Base-by-base conservation (phyloP, 2,329 filamentous ascomycete species). In the Aspergillus sergii region DNA sequence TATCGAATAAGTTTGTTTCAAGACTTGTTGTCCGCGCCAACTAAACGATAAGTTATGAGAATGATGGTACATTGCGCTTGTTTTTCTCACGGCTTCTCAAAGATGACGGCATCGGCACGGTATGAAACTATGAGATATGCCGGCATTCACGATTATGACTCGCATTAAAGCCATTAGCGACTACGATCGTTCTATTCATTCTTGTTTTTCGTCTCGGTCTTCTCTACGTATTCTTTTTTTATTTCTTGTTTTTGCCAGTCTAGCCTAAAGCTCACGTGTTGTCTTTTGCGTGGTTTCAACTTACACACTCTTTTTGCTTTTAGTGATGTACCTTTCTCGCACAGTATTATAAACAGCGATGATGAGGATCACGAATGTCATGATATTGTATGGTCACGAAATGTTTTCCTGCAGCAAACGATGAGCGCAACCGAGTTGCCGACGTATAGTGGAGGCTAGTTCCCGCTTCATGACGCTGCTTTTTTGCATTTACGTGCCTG, bases 1-100 rank as follows among this genome's bases (percentile, higher is more conserved):
- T 98, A 76, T 96, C 94, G 59, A 97, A 97, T 85, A 98, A 97
- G 84, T 97, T 98, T 84, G 83, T 97, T 71, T 96, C 94, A 43
- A 96, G 96, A 82, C 88, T 98, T 74, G 94, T 97, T 77, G 97
- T 97, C 79, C 93, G 94, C 72, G 92, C 94, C 74, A 96, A 96
- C 83, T 96, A 85, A 77, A 71, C 58, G 66, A 71, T 64, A 57
- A 62, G 53, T 55, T 30, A 69, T 66, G 66, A 72, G 60, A 65
- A 71, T 68, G 59, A 63, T 50, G 56, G 36, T 46, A 21, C 48
- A 39, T 57, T 59, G 43, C 32, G 46, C 61, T 62, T 51, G 59
- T 60, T 36, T 45, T 63, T 57, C 50, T 28, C 61, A 71, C 66
- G 66, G 68, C 66, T 66, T 62, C 57, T 26, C 46, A n/a, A 32